Base-by-base conservation (phyloP, 805 yeast genomes). In the Kuraishia hungarica region DNA sequence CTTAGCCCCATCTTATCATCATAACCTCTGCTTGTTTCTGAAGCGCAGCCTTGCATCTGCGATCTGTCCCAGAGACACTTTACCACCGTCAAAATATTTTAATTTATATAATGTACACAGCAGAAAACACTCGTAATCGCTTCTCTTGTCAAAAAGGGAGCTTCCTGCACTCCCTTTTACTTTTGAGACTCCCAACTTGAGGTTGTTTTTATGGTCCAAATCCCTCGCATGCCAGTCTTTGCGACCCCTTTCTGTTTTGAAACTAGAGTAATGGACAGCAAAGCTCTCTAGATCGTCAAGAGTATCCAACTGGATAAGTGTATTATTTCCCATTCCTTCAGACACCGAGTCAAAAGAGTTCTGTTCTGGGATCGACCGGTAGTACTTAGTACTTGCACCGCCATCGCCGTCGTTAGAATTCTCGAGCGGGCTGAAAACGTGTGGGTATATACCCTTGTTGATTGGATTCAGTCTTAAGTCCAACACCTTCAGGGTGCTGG, bases 261-360 rank as follows among this genome's bases (percentile, higher is more conserved):
- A 28, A 2, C 77, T 70, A 28, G 72, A 67, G 60, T 77, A 80
- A 55, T 76, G 79, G 7, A 74, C 72, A 1, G 76, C 68, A 56
- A 80, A 80, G 23, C 77, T 79, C 58, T 78, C 82, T 23, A 80
- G 77, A 57, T 80, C 84, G 52, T 79, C 83, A 51, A 72, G 62
- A 3, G 74, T 75, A 43, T 76, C 80, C 49, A 79, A 61, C 48
- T 73, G 77, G 19, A 79, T 69, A 2, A 76, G 73, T 6, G 60
- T 61, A 13, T 55, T 61, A 21, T 56, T 64, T 52, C 69, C 69
- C n/a, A 61, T 13, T 28, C 50, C 53, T 17, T 57, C 63, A 5
- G 53, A 26, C 29, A 28, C 39, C 23, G 24, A 8, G 24, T 54
- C 26, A n/a, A 15, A 20, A 7, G 17, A 3, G 23, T 47, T 22